Evolutionary conservation across 139 green algal species (phyloP).

Genomic region (Deuterostichococcus epilithicus): DNA sequence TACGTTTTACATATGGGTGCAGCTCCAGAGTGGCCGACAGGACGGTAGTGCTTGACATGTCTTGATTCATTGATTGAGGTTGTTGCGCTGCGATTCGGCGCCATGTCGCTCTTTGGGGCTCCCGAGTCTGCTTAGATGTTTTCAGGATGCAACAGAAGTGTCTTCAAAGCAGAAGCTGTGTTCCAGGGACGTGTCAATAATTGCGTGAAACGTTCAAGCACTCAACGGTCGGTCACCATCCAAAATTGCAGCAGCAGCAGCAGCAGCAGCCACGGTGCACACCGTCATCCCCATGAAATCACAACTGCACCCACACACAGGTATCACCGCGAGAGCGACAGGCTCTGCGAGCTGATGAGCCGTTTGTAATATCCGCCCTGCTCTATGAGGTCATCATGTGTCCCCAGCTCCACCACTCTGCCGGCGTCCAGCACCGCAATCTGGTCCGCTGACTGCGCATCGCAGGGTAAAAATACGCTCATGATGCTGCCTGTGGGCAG

Average conservation of each 20-base stretch:
- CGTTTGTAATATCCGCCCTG: constrained; percentile 34
- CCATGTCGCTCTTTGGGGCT: background rate
- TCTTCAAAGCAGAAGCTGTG: too few relatives aligned
- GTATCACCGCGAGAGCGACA: constrained; percentile 23
- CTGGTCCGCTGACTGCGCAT: constrained; percentile 40
- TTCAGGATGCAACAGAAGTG: too few relatives aligned
- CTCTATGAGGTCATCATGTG: constrained; percentile 43
- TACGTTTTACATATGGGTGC: background rate
- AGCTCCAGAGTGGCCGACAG: too few relatives aligned
- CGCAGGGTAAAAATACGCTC: background rate
- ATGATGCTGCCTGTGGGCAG: background rate
- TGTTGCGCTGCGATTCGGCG: background rate
- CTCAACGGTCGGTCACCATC: too few relatives aligned
- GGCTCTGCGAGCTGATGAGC: constrained; percentile 37
- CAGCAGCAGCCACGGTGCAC: background rate
- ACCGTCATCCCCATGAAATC: background rate
- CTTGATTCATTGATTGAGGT: too few relatives aligned
- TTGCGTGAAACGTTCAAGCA: too few relatives aligned
- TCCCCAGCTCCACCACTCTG: constrained; percentile 39
- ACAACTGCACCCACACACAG: background rate
- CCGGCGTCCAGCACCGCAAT: constrained; percentile 59
- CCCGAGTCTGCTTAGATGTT: background rate
- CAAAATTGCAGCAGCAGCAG: background rate
- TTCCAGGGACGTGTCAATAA: too few relatives aligned
- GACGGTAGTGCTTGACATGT: too few relatives aligned